A percentile compares a stretch with the other conserved stretches of the same genome.
These are phyloP conservation scores for Lepraria neglecta DNA, from an alignment of 495 filamentous ascomycete genomes.

Conservation along the genomic window DNA sequence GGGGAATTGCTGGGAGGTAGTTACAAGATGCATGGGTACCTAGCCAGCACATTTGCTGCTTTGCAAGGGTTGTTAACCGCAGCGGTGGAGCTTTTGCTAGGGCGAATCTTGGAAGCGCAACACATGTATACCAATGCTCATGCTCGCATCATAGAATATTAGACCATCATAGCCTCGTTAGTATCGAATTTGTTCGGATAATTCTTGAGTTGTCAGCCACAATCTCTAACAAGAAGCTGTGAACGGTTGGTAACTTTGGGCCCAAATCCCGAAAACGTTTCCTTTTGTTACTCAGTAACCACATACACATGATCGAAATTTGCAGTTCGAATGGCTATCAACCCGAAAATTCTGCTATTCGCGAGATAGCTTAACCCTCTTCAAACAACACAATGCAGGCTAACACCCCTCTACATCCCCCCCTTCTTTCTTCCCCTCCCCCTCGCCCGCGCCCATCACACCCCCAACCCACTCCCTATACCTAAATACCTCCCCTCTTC, in stretches of 20 bases:
- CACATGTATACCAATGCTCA: not conserved
- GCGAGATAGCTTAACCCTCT: not conserved
- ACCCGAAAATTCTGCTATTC: no score
- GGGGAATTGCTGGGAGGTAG: not conserved
- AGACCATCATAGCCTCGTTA: not conserved
- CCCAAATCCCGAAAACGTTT: no score
- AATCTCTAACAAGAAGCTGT: no score
- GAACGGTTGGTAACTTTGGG: no score
- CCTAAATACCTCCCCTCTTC: conserved; percentile 63
- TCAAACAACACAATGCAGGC: not conserved
- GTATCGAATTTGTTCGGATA: no score
- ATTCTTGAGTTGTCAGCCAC: no score
- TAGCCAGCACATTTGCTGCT: not conserved
- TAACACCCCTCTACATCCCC: conserved; percentile 3
- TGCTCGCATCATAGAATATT: not conserved
- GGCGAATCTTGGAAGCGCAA: conserved; percentile 1
- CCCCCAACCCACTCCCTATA: conserved; percentile 70
- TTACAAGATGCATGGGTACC: not conserved
- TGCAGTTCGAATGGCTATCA: no score
- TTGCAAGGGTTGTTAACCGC: no score
- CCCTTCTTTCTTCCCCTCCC: conserved; percentile 33
- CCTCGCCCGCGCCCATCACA: conserved; percentile 37
- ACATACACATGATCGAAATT: no score
- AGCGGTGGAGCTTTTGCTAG: not conserved
- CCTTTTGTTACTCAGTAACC: no score